These are phyloP conservation scores for Raffaelea ambrosiae DNA, from an alignment of 2,329 filamentous ascomycete genomes.

Conservation along the genomic window DNA sequence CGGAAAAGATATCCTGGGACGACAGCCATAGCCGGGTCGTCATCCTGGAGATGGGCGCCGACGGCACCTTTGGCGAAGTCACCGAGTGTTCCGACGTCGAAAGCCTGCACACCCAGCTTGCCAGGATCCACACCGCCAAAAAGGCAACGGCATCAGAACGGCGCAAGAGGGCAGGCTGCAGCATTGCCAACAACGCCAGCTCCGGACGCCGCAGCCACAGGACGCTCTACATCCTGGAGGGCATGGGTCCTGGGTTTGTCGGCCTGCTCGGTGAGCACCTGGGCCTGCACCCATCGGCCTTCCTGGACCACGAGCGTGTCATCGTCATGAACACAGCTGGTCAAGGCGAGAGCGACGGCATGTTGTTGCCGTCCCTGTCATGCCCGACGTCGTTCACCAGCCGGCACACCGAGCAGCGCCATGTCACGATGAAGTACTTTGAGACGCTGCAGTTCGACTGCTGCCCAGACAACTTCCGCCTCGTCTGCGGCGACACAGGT, in stretches of 20 bases:
- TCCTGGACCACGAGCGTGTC: conserved; percentile 18
- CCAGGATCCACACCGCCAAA: not conserved
- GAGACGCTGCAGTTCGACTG: conserved; percentile 14
- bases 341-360: conserved; percentile 15
- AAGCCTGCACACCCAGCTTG: not conserved
- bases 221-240: conserved; percentile 16
- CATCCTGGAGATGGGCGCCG: conserved; percentile 8
- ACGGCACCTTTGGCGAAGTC: conserved; percentile 5
- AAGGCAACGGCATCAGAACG: not conserved
- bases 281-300: conserved; percentile 15
- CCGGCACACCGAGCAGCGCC: not conserved
- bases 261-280: conserved; percentile 14
- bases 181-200: not conserved
- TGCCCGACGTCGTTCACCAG: not conserved
- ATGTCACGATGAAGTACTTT: conserved; percentile 16
- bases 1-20: conserved; percentile 11
- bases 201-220: conserved; percentile 1
- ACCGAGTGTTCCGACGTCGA: conserved; percentile 8
- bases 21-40: conserved; percentile 9
- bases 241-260: conserved; percentile 14
- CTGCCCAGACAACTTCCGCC: conserved; percentile 14
- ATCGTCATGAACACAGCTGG: conserved; percentile 15
- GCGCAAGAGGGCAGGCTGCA: not conserved
- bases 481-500: conserved; percentile 16
- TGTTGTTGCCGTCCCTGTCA: conserved; percentile 6